Evolutionary conservation across 352 stramenopile species (phyloP), one percentile per base, ranked within the genome.

Genomic region (Phytophthora litchii): DNA sequence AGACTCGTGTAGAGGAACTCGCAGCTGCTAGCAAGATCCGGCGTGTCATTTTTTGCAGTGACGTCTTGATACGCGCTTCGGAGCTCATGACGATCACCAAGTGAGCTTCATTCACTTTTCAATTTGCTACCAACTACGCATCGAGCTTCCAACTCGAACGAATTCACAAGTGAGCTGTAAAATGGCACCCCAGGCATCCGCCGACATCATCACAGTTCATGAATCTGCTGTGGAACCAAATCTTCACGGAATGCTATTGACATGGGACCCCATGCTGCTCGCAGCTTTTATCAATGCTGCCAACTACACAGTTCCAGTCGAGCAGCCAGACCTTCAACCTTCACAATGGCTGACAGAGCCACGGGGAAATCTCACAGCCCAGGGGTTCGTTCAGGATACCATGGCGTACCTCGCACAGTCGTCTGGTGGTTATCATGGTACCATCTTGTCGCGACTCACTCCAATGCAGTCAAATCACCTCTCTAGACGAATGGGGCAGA

Each of bases 321-420:
- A 72, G 4, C 63, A 55, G 0, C 56, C 61, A 34, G 20, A 29
- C 43, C 35, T 70, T 3, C 25, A 65, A 13, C 54, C 52, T 0
- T 71, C 71, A 4, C 40, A 20, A 10, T 76, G 67, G 63, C 35
- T 76, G 12, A 72, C 57, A 14, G 57, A 76, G 27, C 54, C 74
- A 14, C 61, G 32, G 13, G 73, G 71, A 34, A 63, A 17, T 47
- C 45, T 60, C 71, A 77, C 70, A 13, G 3, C 64, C 3, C 56
- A 62, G 31, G 40, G 54, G 8, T 61, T 69, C 48, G 27, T 73
- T 14, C 52, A 53, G 23, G 67, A 72, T 41, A 65, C 58, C 2
- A 70, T 72, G 62, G 13, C 27, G 31, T 72, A 73, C 29, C 50
- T 77, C 29, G 61, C 59, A 11, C 41, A 73, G 41, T 37, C 68